Evolutionary conservation across 805 yeast species (phyloP).

Genomic region (Schwanniomyces occidentalis): DNA sequence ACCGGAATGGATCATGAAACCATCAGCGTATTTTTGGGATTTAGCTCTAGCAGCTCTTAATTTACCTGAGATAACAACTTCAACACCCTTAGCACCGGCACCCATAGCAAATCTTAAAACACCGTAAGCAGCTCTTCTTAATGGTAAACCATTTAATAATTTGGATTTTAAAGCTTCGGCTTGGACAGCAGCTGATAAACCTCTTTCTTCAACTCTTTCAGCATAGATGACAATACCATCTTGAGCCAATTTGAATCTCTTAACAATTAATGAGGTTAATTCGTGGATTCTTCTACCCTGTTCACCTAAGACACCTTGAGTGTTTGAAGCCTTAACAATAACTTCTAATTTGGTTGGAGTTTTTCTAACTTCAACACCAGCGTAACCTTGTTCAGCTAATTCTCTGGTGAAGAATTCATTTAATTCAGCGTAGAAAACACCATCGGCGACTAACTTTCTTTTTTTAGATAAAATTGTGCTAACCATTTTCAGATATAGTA

Average conservation of each 20-base stretch:
- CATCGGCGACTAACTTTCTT: conserved; percentile 99
- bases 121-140: conserved; percentile 99
- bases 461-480: conserved; percentile 78
- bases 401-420: conserved; percentile 99
- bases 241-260: conserved; percentile 96
- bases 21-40: conserved; percentile 99
- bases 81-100: conserved; percentile 99
- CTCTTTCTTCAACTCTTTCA: conserved; percentile 99
- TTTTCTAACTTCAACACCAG: conserved; percentile 99
- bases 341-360: conserved; percentile 98
- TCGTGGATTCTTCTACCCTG: conserved; percentile 99
- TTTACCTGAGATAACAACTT: conserved; percentile 99
- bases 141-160: conserved; percentile 97
- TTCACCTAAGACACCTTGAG: conserved; percentile 98
- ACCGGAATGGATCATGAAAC: conserved; percentile 99
- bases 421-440: conserved; percentile 99
- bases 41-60: conserved; percentile 99
- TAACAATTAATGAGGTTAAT: conserved; percentile 94
- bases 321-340: conserved; percentile 98
- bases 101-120: conserved; percentile 99
- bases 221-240: conserved; percentile 94
- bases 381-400: conserved; percentile 99
- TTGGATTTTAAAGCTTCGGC: conserved; percentile 99
- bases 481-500: conserved; percentile 21
- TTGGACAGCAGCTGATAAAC: conserved; percentile 99